Evolutionary conservation across 192 early-diverging fungal genomes (phyloP).

Genomic region (Coemansia sp.): DNA sequence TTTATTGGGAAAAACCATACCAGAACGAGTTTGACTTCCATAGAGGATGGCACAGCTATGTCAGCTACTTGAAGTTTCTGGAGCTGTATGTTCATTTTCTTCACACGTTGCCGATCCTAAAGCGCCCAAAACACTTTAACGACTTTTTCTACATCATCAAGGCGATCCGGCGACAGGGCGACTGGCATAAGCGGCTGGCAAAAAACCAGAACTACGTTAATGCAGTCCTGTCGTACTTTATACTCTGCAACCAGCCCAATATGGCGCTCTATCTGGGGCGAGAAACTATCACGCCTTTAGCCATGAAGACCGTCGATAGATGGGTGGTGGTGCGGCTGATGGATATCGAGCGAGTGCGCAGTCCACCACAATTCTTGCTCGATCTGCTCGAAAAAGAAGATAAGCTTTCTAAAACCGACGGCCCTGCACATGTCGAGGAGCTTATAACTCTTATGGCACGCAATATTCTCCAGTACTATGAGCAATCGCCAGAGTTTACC

Average conservation of each 20-base stretch:
- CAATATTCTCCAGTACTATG: conserved; percentile 22
- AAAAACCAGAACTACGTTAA: conserved; percentile 1
- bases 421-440: conserved; percentile 13
- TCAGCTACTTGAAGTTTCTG: conserved; percentile 11
- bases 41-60: neutral
- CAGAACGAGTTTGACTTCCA: conserved; percentile 31
- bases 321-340: conserved; percentile 28
- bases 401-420: neutral
- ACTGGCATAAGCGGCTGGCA: conserved; percentile 16
- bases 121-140: conserved; percentile 3
- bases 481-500: neutral
- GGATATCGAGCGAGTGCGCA: neutral
- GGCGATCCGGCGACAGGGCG: conserved; percentile 36
- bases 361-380: neutral
- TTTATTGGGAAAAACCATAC: neutral
- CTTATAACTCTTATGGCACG: conserved; percentile 16
- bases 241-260: conserved; percentile 17
- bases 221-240: conserved; percentile 21
- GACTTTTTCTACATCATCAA: conserved; percentile 49
- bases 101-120: conserved; percentile 4
- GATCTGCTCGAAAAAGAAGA: conserved; percentile 1
- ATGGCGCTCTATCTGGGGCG: conserved; percentile 26
- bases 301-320: conserved; percentile 9
- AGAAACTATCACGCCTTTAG: conserved; percentile 6
- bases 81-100: conserved; percentile 24